Conservation (phyloP, 257 asterid species). For the Verbascum thapsus region DNA sequence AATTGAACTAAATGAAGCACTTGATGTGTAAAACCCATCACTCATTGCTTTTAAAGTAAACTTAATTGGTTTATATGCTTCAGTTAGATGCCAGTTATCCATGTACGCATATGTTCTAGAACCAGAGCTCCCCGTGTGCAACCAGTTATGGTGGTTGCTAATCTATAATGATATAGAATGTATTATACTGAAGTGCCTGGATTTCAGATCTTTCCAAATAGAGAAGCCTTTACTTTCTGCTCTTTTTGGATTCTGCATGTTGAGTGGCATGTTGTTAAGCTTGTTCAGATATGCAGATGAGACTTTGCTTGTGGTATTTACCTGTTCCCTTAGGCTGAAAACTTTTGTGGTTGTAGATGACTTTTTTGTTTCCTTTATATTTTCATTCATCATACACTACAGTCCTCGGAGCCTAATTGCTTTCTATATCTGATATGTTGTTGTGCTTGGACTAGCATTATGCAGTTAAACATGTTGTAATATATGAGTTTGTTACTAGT, state of each 20-base stretch:
- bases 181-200: not conserved
- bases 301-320: slow-evolving; percentile 4
- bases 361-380: slow-evolving; percentile 11
- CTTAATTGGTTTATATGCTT: no score
- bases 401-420: not conserved
- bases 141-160: not conserved
- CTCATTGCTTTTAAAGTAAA: not conserved
- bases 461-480: not conserved
- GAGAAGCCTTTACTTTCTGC: slow-evolving; percentile 2
- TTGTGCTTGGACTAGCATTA: not conserved
- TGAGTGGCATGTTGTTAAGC: slow-evolving; percentile 3
- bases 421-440: not conserved
- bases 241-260: not conserved
- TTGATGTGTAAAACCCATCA: slow-evolving; percentile 2
- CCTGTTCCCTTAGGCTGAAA: slow-evolving; percentile 18
- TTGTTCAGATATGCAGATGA: not conserved
- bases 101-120: no score
- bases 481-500: slow-evolving; percentile 5
- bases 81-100: no score
- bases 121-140: not conserved
- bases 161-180: slow-evolving; percentile 1
- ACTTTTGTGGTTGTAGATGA: slow-evolving; percentile 4
- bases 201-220: slow-evolving; percentile 14
- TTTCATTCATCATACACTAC: slow-evolving; percentile 4
- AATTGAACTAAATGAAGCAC: slow-evolving; percentile 15